These are phyloP conservation scores for Schizophyllum commune DNA, from an alignment of 1,284 basidiomycete species.

Conservation along the genomic window DNA sequence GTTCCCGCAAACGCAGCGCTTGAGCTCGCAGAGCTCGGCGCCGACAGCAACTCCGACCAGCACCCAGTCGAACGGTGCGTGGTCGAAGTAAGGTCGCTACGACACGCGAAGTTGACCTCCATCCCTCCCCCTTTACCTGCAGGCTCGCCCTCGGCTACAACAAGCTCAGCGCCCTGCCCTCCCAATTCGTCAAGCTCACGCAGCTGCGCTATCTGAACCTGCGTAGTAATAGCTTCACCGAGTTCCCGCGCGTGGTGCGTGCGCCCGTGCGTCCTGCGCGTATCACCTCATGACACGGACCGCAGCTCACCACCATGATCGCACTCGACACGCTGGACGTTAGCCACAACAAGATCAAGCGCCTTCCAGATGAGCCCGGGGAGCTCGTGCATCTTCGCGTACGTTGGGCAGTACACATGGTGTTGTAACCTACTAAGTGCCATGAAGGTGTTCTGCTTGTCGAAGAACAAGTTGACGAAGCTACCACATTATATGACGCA, in stretches of 20 bases:
- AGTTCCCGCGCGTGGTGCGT: constrained; percentile 84
- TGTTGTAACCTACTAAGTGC: constrained; percentile 7
- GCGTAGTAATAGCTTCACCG: constrained; percentile 78
- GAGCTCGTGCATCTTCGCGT: constrained; percentile 75
- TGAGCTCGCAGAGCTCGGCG: constrained; percentile 59
- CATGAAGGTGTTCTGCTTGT: constrained; percentile 75
- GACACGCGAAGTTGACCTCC: background rate
- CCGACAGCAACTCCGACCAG: constrained; percentile 42
- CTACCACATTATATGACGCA: constrained; percentile 76
- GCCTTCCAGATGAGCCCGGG: constrained; percentile 76
- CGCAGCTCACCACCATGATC: constrained; percentile 77
- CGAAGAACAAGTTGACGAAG: constrained; percentile 76
- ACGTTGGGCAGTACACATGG: constrained; percentile 16
- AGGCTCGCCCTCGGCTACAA: constrained; percentile 90
- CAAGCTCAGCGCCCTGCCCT: constrained; percentile 72
- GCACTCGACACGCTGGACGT: constrained; percentile 93
- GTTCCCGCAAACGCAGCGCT: constrained; percentile 69
- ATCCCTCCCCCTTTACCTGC: background rate
- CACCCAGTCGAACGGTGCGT: constrained; percentile 65
- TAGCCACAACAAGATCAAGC: constrained; percentile 85
- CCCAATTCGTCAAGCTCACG: constrained; percentile 69
- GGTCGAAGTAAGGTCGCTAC: background rate
- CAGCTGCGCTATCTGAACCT: constrained; percentile 90
- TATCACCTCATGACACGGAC: constrained; percentile 5
- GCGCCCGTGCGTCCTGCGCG: background rate